Evolutionary conservation across 495 filamentous ascomycete species (phyloP).

Genomic region (Pyronema domesticum): DNA sequence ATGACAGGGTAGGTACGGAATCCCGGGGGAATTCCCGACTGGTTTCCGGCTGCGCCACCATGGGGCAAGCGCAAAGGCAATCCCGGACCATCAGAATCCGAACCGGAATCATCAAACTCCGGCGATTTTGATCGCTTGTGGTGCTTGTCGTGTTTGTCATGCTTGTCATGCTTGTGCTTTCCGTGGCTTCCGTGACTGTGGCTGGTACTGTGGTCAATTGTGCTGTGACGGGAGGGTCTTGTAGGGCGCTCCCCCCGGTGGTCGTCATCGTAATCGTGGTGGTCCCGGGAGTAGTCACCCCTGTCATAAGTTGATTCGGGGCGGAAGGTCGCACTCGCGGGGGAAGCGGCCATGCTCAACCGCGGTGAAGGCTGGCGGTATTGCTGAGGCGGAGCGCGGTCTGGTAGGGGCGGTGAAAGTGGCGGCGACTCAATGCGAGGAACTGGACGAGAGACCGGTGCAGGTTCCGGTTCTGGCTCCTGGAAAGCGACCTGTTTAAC

Average conservation of each 20-base stretch:
- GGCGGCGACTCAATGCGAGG: conserved; percentile 3
- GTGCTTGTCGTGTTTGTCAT: neutral
- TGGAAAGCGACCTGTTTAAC: conserved; percentile 23
- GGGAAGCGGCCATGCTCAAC: no score
- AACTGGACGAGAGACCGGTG: conserved; percentile 8
- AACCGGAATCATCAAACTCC: conserved; percentile 10
- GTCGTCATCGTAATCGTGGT: no score
- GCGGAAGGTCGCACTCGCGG: no score
- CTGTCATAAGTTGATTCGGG: no score
- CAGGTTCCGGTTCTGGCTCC: conserved; percentile 3
- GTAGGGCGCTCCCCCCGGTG: no score
- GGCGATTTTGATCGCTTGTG: conserved; percentile 1
- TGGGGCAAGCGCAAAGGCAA: conserved; percentile 2
- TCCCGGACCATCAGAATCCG: conserved; percentile 16
- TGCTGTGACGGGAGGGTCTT: no score
- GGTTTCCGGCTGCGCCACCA: conserved; percentile 12
- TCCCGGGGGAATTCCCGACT: conserved; percentile 21
- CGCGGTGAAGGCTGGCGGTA: no score
- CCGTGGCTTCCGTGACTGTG: neutral
- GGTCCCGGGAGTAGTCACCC: no score
- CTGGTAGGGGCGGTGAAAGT: no score
- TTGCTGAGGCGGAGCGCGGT: no score
- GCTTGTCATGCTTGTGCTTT: conserved; percentile 1
- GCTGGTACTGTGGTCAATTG: no score
- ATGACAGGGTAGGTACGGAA: conserved; percentile 37